phyloP scores from a whole-genome alignment of 2,329 filamentous ascomycete genomes.

The Alternaria novae-zelandiae region DNA sequence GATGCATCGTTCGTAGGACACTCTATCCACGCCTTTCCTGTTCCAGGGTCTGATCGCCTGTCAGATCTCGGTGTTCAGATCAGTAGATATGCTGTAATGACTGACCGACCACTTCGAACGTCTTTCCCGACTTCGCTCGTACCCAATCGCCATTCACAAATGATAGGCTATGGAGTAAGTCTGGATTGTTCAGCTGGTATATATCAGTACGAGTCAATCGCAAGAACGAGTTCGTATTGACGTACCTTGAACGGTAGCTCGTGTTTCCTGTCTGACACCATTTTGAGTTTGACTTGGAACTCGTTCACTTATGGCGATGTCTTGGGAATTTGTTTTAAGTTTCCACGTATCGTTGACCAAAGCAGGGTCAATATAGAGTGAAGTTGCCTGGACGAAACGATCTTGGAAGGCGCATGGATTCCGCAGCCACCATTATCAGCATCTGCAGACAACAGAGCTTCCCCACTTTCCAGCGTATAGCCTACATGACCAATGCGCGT shows the following conservation, averaged over 20 bases:
- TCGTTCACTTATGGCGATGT: background rate
- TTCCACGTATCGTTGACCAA: background rate
- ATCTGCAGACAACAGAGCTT: background rate
- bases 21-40: slow-evolving; percentile 56
- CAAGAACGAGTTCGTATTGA: background rate
- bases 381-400: background rate
- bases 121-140: slow-evolving; percentile 62
- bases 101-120: slow-evolving; percentile 63
- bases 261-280: slow-evolving; percentile 36
- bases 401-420: background rate
- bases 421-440: background rate
- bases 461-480: slow-evolving; percentile 27
- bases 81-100: background rate
- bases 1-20: slow-evolving; percentile 58
- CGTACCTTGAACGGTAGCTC: slow-evolving; percentile 54
- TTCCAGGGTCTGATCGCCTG: slow-evolving; percentile 55
- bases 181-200: slow-evolving; percentile 59
- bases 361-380: too few relatives aligned
- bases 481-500: slow-evolving; percentile 10
- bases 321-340: too few relatives aligned
- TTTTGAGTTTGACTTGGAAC: slow-evolving; percentile 6
- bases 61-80: slow-evolving; percentile 10
- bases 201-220: slow-evolving; percentile 5
- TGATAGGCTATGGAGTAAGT: slow-evolving; percentile 61
- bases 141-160: slow-evolving; percentile 63